Conservation (phyloP, 805 yeast genomes). For the Myxozyma mucilagina region DNA sequence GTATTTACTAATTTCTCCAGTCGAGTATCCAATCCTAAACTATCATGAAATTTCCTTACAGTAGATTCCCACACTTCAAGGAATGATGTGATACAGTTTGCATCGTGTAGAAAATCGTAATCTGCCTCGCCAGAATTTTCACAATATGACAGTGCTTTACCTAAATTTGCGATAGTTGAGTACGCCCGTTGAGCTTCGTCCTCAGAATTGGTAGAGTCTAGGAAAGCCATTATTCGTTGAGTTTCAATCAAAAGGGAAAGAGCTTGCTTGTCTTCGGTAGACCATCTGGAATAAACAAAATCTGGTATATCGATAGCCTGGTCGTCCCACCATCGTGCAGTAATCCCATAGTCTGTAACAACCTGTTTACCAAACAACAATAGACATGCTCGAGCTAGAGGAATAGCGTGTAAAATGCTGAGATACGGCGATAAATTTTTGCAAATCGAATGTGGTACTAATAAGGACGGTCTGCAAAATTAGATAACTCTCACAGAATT, state of each 20-base stretch:
- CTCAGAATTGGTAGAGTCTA: conserved; percentile 26
- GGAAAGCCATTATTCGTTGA: conserved; percentile 39
- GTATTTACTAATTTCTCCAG: background rate
- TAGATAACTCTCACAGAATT: background rate
- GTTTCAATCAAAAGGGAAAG: conserved; percentile 34
- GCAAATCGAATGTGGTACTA: conserved; percentile 8
- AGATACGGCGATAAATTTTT: conserved; percentile 35
- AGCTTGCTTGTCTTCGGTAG: conserved; percentile 5
- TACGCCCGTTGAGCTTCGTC: conserved; percentile 35
- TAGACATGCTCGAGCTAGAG: conserved; percentile 38
- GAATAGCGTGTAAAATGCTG: conserved; percentile 37
- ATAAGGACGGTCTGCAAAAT: conserved; percentile 9
- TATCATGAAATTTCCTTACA: conserved; percentile 2
- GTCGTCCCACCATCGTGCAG: conserved; percentile 37
- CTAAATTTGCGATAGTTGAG: conserved; percentile 28
- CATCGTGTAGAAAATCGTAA: conserved; percentile 9
- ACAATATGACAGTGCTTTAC: background rate
- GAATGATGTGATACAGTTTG: conserved; percentile 3
- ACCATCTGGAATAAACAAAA: background rate
- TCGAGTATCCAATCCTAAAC: background rate
- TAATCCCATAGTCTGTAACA: conserved; percentile 36
- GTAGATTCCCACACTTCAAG: conserved; percentile 9
- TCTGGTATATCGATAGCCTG: conserved; percentile 28
- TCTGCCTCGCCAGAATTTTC: conserved; percentile 1
- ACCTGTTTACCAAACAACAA: conserved; percentile 33